Conservation (phyloP, 768 basidiomycete species). For the Royoungia palumana region DNA sequence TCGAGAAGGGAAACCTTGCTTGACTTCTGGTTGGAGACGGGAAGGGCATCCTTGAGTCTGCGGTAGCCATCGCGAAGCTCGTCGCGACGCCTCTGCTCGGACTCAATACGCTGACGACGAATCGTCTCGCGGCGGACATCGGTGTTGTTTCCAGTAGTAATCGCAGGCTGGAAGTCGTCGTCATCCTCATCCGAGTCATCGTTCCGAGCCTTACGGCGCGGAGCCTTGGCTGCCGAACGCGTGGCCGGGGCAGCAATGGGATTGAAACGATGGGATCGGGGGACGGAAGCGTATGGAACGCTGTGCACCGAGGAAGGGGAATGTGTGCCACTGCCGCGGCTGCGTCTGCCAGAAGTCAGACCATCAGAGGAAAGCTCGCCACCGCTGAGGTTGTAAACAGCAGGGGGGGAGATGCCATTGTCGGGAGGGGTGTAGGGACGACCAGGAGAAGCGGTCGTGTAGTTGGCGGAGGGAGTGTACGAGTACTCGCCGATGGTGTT, state of each 20-base stretch:
- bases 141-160: conserved; percentile 42
- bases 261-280: conserved; percentile 77
- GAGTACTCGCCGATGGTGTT: conserved; percentile 57
- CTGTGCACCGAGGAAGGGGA: conserved; percentile 47
- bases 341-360: conserved; percentile 58
- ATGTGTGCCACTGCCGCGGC: conserved; percentile 66
- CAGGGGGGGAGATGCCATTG: conserved; percentile 67
- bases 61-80: conserved; percentile 92
- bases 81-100: conserved; percentile 87
- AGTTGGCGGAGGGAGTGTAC: conserved; percentile 51
- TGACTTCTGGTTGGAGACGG: conserved; percentile 87
- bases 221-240: conserved; percentile 52
- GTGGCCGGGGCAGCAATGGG: conserved; percentile 55
- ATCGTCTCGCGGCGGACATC: conserved; percentile 86
- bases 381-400: conserved; percentile 66
- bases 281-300: conserved; percentile 59
- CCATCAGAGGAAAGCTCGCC: conserved; percentile 77
- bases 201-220: conserved; percentile 46
- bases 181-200: conserved; percentile 72
- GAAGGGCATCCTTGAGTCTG: conserved; percentile 86
- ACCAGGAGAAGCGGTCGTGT: conserved; percentile 49
- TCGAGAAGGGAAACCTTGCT: conserved; percentile 91
- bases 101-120: conserved; percentile 90
- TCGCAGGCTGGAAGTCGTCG: conserved; percentile 66
- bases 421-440: conserved; percentile 70